Base-by-base conservation (phyloP, 2,329 filamentous ascomycete species). In the Ramularia collo-cygni region DNA sequence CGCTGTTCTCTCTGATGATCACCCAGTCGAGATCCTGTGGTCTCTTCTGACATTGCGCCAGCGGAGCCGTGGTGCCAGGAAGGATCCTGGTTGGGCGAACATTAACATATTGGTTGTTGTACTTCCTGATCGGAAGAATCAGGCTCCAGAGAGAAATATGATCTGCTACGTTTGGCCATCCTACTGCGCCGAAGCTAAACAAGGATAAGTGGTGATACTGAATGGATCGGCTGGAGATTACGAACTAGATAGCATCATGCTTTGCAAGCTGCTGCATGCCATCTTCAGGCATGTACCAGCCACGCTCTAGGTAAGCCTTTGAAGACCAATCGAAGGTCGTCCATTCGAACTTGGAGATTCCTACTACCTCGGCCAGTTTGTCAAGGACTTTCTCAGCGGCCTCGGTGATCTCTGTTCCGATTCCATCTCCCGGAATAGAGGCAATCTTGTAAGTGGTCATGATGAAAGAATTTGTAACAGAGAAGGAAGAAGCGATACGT, bases 51-150 rank as follows among this genome's bases (percentile, higher is more conserved):
- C 62, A 61, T 21, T 63, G 58, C 4, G 56, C 55, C 5, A 71
- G 43, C 1, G 68, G 67, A 16, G 64, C 63, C 6, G 52, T 56
- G 6, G 61, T 67, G 12, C 67, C 68, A 4, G 58, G 56, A 3
- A 71, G 48, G 34, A 71, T 67, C 13, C 64, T 56, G 6, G 66
- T 69, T 0, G 60, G 81, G 1, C 81, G 71, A 0, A 84, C 70
- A 47, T 83, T 85, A 48, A 81, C 73, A 52, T 82, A 84, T 53
- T 83, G 79, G 45, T 83, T 79, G 32, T 84, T 70, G 27, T 76
- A 70, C 37, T 81, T 77, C 27, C 81, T 74, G 52, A 85, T 83
- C 13, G 77, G 77, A 6, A 85, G 65, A 31, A 82, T 74, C 21
- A 81, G 71, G 6, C 73, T 72, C 81, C 81, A 84, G 1, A 85